Conservation (phyloP, 2,329 filamentous ascomycete species). For the Botrytis medusae region DNA sequence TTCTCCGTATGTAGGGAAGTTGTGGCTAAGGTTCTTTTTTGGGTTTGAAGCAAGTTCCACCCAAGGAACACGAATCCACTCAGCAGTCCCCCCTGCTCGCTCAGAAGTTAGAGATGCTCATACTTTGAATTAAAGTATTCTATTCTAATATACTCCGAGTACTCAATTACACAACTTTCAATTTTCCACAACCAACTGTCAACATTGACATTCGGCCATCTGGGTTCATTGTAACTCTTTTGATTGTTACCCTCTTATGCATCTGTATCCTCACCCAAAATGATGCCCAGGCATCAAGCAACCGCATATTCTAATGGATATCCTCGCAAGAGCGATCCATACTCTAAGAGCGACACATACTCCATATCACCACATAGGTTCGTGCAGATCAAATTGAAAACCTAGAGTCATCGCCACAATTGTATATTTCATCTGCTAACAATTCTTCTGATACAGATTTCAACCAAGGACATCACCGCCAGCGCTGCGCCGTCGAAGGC, state of each 20-base stretch:
- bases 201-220: conserved; percentile 11
- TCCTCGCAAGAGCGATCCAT: conserved; percentile 67
- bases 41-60: not conserved
- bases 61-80: conserved; percentile 23
- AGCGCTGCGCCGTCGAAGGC: conserved; percentile 69
- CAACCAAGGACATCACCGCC: conserved; percentile 76
- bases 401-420: not conserved
- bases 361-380: conserved; percentile 90
- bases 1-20: not conserved
- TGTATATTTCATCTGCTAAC: conserved; percentile 11
- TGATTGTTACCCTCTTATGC: conserved; percentile 63
- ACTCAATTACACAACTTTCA: not conserved
- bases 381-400: conserved; percentile 33
- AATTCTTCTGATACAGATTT: conserved; percentile 56
- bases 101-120: conserved; percentile 3
- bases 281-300: conserved; percentile 81
- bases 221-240: conserved; percentile 22
- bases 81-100: conserved; percentile 18
- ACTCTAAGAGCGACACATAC: conserved; percentile 71
- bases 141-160: not conserved
- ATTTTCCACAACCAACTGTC: conserved; percentile 14
- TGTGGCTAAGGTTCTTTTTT: conserved; percentile 14
- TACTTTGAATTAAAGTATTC: conserved; percentile 3
- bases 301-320: conserved; percentile 82
- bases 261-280: conserved; percentile 48